These are phyloP conservation scores for Rhodotorula sp. DNA, from an alignment of 1,284 basidiomycete species.

Conservation along the genomic window DNA sequence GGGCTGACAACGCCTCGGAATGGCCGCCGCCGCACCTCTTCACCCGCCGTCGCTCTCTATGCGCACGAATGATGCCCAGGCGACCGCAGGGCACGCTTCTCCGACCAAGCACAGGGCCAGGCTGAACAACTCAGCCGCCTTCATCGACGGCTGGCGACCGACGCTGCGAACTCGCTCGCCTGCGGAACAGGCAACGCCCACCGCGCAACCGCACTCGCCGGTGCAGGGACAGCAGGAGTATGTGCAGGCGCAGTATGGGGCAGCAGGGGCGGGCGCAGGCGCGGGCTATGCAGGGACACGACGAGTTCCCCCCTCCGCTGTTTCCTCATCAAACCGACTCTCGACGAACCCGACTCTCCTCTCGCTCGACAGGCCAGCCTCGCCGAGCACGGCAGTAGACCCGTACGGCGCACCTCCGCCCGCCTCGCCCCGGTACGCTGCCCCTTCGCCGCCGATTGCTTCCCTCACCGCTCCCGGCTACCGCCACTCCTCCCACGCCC, in stretches of 20 bases:
- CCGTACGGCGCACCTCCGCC: not conserved
- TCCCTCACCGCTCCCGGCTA: not conserved
- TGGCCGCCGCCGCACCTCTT: too few species aligned
- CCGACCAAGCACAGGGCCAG: not conserved
- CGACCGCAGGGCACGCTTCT: not conserved
- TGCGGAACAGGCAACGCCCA: not conserved
- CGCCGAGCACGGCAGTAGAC: conserved; percentile 19
- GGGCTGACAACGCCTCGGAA: not conserved
- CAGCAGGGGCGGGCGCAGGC: not conserved
- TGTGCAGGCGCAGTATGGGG: not conserved
- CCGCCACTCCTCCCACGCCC: not conserved
- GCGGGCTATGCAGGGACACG: not conserved
- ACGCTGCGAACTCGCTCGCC: not conserved
- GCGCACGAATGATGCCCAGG: not conserved
- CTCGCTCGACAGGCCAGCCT: conserved; percentile 20
- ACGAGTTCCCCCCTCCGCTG: conserved; percentile 5
- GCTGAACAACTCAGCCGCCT: conserved; percentile 1
- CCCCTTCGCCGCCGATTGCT: not conserved
- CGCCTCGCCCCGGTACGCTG: not conserved
- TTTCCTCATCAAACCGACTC: conserved; percentile 6
- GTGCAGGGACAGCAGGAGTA: too few species aligned
- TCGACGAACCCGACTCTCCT: conserved; percentile 26
- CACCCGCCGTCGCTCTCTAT: too few species aligned
- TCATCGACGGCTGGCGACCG: conserved; percentile 3
- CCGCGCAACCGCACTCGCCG: too few species aligned